phyloP scores from a whole-genome alignment of 2,329 filamentous ascomycete genomes.

The Penicillium sp. region DNA sequence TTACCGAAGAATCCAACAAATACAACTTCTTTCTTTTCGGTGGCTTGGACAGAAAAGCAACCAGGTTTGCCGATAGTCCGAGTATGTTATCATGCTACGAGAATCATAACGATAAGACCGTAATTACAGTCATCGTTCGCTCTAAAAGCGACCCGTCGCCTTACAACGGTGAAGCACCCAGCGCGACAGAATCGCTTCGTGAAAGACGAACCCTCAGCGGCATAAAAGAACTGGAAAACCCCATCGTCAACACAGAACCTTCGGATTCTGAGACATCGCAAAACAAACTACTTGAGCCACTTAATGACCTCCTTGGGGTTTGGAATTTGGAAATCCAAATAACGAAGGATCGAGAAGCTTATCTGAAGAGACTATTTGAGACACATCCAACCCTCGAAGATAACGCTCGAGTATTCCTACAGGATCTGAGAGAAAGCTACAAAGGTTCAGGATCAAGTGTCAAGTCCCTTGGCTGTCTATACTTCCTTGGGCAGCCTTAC shows the following conservation, averaged over 20 bases:
- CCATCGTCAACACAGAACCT: not conserved
- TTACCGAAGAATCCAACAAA: not conserved
- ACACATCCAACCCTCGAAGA: not conserved
- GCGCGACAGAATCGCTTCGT: not conserved
- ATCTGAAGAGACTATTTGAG: not conserved
- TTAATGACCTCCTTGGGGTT: not conserved
- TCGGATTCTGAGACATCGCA: not conserved
- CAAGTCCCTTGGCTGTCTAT: not conserved
- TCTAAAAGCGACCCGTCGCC: not conserved
- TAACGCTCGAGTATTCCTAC: not conserved
- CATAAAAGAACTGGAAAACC: not conserved
- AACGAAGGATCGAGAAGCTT: not conserved
- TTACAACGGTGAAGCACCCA: not conserved
- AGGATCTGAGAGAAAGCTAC: not conserved
- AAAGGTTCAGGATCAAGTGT: not conserved
- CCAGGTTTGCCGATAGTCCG: not conserved
- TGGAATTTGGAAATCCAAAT: not conserved
- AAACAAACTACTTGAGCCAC: not conserved
- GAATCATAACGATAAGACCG: not conserved
- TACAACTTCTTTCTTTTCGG: not conserved
- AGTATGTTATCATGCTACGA: not conserved
- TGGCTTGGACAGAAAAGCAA: not conserved
- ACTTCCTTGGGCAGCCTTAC: not conserved
- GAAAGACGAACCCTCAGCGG: not conserved
- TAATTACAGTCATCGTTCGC: not conserved